Base-by-base conservation (phyloP, 352 stramenopile genomes). In the Peronospora farinosa region DNA sequence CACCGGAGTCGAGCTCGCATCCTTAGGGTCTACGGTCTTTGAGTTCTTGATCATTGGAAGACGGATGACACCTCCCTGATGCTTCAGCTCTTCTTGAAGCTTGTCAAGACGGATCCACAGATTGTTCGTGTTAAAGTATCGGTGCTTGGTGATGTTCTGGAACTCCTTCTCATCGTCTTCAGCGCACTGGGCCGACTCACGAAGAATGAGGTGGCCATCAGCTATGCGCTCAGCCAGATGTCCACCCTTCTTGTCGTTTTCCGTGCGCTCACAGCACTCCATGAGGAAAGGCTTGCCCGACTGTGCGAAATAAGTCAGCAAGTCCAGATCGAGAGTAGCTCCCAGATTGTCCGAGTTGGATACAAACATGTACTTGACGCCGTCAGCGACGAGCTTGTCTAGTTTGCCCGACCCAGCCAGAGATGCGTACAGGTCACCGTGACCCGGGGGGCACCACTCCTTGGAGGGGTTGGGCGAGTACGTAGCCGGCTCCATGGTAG, bases 231-330 rank as follows among this genome's bases (percentile, higher is more conserved):
- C 63, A 6, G 79, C 95, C 36, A 99, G 78, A 74, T 99, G 96
- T 16, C 96, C 96, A 40, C 96, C 96, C 84, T 99, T 99, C 84
- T 99, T 99, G 79, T 99, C 96, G 64, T 97, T 98, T 65, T 97
- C 95, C 27, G 96, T 98, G 57, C 96, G 88, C 64, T 98, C 89
- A 60, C 95, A 98, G 68, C 94, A 98, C 67, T 99, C 95, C 77
- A 96, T 93, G 50, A 92, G 67, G 69, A 93, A 92, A 6, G 78
- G 79, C 57, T 88, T 92, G 62, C 80, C 75, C 60, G 95, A 95
- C 51, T 93, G 67, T 40, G 83, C 83, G 45, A 93, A 93, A 72
- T 93, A 91, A 46, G 83, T 91, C n/a, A 93, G 63, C 53, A 93
- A 55, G 44, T 91, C 83, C 43, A 93, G 49, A 54, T 93, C 83